Evolutionary conservation across 768 basidiomycete genomes (phyloP).

Genomic region (Porpolomopsis calyptriformis): DNA sequence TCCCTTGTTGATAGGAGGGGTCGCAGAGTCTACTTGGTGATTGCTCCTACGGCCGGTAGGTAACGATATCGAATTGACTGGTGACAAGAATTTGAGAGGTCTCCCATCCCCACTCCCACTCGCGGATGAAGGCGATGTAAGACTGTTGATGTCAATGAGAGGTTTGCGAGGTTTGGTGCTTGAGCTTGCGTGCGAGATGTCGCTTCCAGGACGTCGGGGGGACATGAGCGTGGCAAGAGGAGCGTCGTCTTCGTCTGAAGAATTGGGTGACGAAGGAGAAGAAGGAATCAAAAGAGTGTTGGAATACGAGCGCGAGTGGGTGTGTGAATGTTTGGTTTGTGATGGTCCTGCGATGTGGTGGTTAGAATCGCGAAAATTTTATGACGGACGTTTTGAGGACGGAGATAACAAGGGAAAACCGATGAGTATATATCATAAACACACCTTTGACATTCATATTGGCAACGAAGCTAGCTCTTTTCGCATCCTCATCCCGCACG

Average conservation of each 20-base stretch:
- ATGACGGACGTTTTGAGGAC: slow-evolving; percentile 24
- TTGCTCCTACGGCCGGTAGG: not conserved
- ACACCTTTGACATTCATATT: slow-evolving; percentile 35
- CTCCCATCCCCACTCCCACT: not conserved
- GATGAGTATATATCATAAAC: slow-evolving; percentile 30
- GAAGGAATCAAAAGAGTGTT: not conserved
- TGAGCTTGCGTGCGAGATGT: slow-evolving; percentile 32
- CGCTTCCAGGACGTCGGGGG: slow-evolving; percentile 59
- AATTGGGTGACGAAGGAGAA: not conserved
- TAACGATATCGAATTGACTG: not conserved
- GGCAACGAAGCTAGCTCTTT: not conserved
- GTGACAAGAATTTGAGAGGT: slow-evolving; percentile 11
- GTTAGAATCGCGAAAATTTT: not conserved
- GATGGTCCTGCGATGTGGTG: not conserved
- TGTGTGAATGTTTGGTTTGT: not conserved
- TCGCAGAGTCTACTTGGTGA: slow-evolving; percentile 1
- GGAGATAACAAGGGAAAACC: slow-evolving; percentile 21
- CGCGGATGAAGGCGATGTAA: not conserved
- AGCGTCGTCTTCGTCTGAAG: slow-evolving; percentile 37
- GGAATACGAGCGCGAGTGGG: not conserved
- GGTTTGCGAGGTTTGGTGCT: slow-evolving; percentile 16
- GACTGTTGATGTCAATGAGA: not conserved
- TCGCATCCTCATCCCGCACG: slow-evolving; percentile 27
- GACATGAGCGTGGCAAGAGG: slow-evolving; percentile 54
- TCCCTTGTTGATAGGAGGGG: slow-evolving; percentile 4